Base-by-base conservation (phyloP, 805 yeast genomes). In the Saturnispora silvae region DNA sequence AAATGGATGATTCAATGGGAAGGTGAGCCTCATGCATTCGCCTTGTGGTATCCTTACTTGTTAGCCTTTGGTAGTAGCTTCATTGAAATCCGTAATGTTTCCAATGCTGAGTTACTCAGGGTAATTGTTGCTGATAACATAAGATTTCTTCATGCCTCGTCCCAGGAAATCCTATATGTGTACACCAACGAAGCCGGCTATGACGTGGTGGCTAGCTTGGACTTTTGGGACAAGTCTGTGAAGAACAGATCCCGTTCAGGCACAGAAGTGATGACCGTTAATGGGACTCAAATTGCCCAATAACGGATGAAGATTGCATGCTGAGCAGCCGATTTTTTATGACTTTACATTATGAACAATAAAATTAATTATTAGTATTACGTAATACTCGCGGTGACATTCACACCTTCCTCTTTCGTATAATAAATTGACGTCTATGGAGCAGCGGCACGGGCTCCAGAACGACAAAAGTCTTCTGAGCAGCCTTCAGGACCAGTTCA, bases 1-100 rank as follows among this genome's bases (percentile, higher is more conserved):
- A 89, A 84, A 35, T 87, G 95, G 87, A 81, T 87, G 46, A 80
- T 92, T 36, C 77, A 81, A 53, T 92, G 98, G 98, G 97, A 92
- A 61, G 96, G 97, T 26, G 72, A 77, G 35, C 97, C 98, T 5
- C 92, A 81, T 52, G 76, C 79, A 43, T 85, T 92, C 57, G 94
- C 96, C 14, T 67, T 92, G 32, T 85, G 94, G 72, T 89, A 87
- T 61, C 98, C 98, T 3, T 89, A 86, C 53, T 65, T 92, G 38
- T 62, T 92, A 35, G 92, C 96, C 4, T 92, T 92, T 61, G 97
- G 89, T 54, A 72, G 78, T 15, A 80, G 75, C 41, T 86, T 92
- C 50, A 84, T 92, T 55, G 98, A 92, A 61, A 81, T 92, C 33
- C 70, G 98, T 41, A 85, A 86, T 48, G 85, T 87, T 52, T 94